Evolutionary conservation across 805 yeast genomes (phyloP), one percentile per base, ranked within the genome.

Genomic region (Sugiyamaella chiloensis): DNA sequence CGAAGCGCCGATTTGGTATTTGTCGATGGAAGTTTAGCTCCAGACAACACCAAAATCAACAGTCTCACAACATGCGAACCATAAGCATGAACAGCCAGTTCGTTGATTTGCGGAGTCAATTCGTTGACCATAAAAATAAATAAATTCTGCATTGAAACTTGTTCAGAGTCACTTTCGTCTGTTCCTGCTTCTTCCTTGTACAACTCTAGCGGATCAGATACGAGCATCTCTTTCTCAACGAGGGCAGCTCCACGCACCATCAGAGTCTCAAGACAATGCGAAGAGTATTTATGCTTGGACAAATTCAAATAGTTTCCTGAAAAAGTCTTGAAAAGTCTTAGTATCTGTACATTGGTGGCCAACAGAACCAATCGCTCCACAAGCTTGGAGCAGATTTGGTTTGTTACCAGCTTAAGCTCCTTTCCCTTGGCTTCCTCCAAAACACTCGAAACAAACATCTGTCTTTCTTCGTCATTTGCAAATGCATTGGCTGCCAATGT

Each of bases 361-460:
- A 72, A 68, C 35, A 86, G 66, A n/a, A 91, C 76, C 52, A 91
- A 69, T 61, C 99, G 74, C 66, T 91, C 99, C 72, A 93, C 75
- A 50, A 93, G 73, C 63, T 91, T 91, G 20, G 98, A 91, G 65
- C 97, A 89, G 48, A 91, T 88, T 61, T 90, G 97, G 61, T 91
- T 90, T 2, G 96, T 91, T 3, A 86, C 96, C 34, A 91, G 73
- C 65, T 93, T 91, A 56, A 93, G 71, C 66, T 91, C 98, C 59
- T 90, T 89, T 2, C 96, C 96, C 41, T 76, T 73, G 19, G 89
- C 78, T 69, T 93, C 99, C 54, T 84, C 91, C 55, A 90, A 74
- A 1, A 91, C 86, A 57, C 93, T 83, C 2, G 75, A 66, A 24
- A 87, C 81, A 60, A 91, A 89, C 1, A 84, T 83, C 5, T 64